A percentile compares a stretch with the other conserved stretches of the same genome.
phyloP scores from a whole-genome alignment of 1,284 basidiomycete species.

The Tilletiaria anomala region DNA sequence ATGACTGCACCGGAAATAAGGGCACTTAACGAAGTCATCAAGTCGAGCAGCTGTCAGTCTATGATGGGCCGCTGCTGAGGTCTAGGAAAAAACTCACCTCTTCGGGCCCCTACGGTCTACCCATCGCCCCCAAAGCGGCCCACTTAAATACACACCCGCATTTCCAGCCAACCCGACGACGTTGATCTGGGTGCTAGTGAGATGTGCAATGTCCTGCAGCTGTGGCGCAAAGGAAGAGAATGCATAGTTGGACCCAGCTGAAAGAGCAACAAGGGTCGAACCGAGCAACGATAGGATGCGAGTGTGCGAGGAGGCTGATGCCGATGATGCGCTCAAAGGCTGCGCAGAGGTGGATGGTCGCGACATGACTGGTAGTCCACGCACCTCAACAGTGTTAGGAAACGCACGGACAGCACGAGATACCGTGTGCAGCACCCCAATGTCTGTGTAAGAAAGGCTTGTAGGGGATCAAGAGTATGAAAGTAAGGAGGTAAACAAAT shows the following conservation, averaged over 20 bases:
- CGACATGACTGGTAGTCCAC: too few species aligned
- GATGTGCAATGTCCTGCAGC: slow-evolving; percentile 34
- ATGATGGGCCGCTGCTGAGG: neutral
- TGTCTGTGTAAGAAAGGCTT: too few species aligned
- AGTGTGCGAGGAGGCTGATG: too few species aligned
- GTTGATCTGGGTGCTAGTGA: slow-evolving; percentile 38
- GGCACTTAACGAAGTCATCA: slow-evolving; percentile 5
- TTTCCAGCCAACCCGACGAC: slow-evolving; percentile 40
- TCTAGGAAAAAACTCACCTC: slow-evolving; percentile 5
- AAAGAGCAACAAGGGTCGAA: slow-evolving; percentile 31
- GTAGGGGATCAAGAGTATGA: too few species aligned
- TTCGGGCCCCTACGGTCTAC: slow-evolving; percentile 31
- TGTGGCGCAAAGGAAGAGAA: slow-evolving; percentile 39
- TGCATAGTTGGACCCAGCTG: slow-evolving; percentile 39
- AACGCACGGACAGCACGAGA: too few species aligned
- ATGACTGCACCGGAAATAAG: slow-evolving; percentile 17
- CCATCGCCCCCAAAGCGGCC: slow-evolving; percentile 31
- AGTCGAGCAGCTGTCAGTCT: neutral
- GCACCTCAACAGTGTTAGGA: too few species aligned
- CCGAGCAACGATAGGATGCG: slow-evolving; percentile 31
- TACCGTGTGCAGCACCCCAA: too few species aligned
- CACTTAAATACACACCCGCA: slow-evolving; percentile 37
- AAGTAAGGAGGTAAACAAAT: too few species aligned
- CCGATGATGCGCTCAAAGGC: too few species aligned
- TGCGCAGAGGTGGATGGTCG: too few species aligned